A percentile compares a stretch with the other conserved stretches of the same genome.
phyloP scores from a whole-genome alignment of 176 grass and related monocot species.

The Raddia distichophylla region DNA sequence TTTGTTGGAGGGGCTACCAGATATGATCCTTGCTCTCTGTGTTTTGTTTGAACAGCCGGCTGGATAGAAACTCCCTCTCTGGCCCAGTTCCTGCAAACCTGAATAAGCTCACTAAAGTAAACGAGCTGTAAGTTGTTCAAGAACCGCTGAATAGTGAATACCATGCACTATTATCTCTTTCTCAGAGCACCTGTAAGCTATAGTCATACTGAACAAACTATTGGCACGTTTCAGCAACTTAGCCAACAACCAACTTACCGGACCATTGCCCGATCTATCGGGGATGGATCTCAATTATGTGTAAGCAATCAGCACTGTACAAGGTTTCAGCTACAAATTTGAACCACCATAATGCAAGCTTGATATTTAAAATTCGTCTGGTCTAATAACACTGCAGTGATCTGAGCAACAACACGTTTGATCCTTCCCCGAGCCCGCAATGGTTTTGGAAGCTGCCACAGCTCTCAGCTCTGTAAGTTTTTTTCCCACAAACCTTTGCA shows the following conservation, averaged over 20 bases:
- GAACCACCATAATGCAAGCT: neutral
- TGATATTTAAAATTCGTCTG: conserved; percentile 15
- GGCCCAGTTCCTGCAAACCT: conserved; percentile 70
- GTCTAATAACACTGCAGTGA: conserved; percentile 51
- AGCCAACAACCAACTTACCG: conserved; percentile 81
- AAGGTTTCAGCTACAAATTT: conserved; percentile 25
- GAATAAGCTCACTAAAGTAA: conserved; percentile 69
- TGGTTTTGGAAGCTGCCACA: conserved; percentile 72
- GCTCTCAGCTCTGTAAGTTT: conserved; percentile 77
- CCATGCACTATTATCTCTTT: neutral
- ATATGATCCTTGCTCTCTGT: conserved; percentile 12
- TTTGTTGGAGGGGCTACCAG: neutral
- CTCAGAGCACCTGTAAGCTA: neutral
- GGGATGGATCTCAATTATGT: conserved; percentile 78
- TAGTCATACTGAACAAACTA: conserved; percentile 18
- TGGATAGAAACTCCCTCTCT: conserved; percentile 73
- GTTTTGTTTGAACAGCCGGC: conserved; percentile 57
- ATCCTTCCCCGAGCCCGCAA: conserved; percentile 60
- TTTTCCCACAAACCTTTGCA: conserved; percentile 16
- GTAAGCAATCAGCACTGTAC: conserved; percentile 47
- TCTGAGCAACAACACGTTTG: conserved; percentile 95
- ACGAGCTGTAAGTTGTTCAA: conserved; percentile 76
- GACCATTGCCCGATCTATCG: conserved; percentile 70
- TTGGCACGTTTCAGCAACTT: conserved; percentile 66
- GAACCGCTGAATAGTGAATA: conserved; percentile 14